Conservation (phyloP, 441 rosid species). For the Biscutella auriculata region DNA sequence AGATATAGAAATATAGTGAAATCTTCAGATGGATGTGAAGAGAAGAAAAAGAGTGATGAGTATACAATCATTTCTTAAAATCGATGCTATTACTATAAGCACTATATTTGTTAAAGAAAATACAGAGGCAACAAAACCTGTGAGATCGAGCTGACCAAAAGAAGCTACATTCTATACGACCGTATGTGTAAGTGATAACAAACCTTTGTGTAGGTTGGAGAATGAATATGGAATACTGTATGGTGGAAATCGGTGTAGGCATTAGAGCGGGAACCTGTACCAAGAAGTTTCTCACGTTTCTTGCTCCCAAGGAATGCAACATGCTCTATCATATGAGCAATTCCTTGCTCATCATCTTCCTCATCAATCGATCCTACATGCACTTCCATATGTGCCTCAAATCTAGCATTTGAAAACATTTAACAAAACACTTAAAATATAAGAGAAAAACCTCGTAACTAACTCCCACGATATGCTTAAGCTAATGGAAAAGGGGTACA, state of each 20-base stretch:
- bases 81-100: background rate
- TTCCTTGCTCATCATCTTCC: slow-evolving; percentile 99
- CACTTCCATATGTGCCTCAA: slow-evolving; percentile 99
- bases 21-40: background rate
- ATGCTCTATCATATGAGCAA: slow-evolving; percentile 99
- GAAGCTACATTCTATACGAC: background rate
- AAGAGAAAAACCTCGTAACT: background rate
- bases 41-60: background rate
- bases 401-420: slow-evolving; percentile 39
- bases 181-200: slow-evolving; percentile 14
- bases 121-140: background rate
- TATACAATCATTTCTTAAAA: background rate
- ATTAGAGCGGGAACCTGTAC: slow-evolving; percentile 96
- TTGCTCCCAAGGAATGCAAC: slow-evolving; percentile 98
- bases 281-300: slow-evolving; percentile 97
- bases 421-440: background rate
- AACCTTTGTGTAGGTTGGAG: slow-evolving; percentile 86
- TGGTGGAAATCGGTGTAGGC: slow-evolving; percentile 99
- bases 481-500: background rate
- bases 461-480: background rate
- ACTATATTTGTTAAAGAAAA: background rate
- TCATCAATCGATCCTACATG: slow-evolving; percentile 97
- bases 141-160: background rate
- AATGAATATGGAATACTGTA: slow-evolving; percentile 97
- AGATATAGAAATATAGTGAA: background rate